Percentiles rank a stretch among this genome's conserved stretches.
phyloP scores from a whole-genome alignment of 1,284 basidiomycete genomes.

The Meira miltonrushii region DNA sequence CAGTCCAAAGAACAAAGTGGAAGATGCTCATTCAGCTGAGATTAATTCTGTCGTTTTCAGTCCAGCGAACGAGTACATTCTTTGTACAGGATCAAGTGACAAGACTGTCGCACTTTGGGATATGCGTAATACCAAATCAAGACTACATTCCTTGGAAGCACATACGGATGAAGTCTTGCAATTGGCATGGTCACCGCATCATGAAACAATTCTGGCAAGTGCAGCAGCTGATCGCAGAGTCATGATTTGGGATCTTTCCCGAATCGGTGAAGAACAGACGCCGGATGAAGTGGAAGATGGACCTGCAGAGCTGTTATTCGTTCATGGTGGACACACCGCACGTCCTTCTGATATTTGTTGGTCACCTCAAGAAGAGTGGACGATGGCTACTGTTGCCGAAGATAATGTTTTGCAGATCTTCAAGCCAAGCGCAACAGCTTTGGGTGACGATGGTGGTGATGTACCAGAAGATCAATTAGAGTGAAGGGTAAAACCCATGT shows the following conservation, averaged over 20 bases:
- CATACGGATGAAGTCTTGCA: slow-evolving; percentile 94
- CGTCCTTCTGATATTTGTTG: slow-evolving; percentile 47
- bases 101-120: slow-evolving; percentile 91
- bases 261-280: slow-evolving; percentile 91
- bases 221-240: slow-evolving; percentile 87
- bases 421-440: slow-evolving; percentile 18
- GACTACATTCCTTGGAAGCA: slow-evolving; percentile 83
- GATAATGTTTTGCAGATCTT: slow-evolving; percentile 51
- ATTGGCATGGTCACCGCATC: slow-evolving; percentile 89
- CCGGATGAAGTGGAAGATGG: slow-evolving; percentile 98
- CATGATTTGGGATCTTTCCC: slow-evolving; percentile 89
- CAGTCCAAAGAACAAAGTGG: slow-evolving; percentile 66
- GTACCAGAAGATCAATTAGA: slow-evolving; percentile 18
- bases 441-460: slow-evolving; percentile 19
- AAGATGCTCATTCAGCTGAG: slow-evolving; percentile 79
- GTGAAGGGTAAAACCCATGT: slow-evolving; percentile 4
- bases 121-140: slow-evolving; percentile 67
- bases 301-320: slow-evolving; percentile 59
- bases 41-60: slow-evolving; percentile 88
- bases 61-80: slow-evolving; percentile 73
- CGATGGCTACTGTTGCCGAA: slow-evolving; percentile 44
- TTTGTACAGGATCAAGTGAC: slow-evolving; percentile 89
- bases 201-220: slow-evolving; percentile 53
- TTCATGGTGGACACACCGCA: slow-evolving; percentile 50
- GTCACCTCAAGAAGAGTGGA: slow-evolving; percentile 48